phyloP scores from a whole-genome alignment of 1,284 basidiomycete species.

The Spongispora temasekensis region DNA sequence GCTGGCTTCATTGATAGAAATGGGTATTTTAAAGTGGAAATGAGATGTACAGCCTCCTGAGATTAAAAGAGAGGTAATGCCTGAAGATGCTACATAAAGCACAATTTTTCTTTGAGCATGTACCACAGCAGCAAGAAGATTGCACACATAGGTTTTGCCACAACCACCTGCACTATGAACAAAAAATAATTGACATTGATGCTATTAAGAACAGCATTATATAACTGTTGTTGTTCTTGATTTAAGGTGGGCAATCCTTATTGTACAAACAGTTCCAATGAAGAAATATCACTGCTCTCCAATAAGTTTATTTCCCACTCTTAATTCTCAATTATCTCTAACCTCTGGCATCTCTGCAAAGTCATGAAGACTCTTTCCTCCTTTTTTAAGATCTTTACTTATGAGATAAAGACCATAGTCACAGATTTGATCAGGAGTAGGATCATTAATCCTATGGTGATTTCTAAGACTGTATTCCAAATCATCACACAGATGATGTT shows the following conservation, averaged over 20 bases:
- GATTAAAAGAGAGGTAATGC: too few species aligned
- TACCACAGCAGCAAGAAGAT: too few species aligned
- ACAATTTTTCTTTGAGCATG: too few species aligned
- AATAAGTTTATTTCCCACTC: not conserved
- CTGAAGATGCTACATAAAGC: too few species aligned
- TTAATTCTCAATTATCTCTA: not conserved
- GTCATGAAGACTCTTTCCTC: not conserved
- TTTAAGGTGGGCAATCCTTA: too few species aligned
- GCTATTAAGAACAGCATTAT: not conserved
- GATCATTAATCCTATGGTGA: not conserved
- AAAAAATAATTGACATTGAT: too few species aligned
- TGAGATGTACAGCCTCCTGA: too few species aligned
- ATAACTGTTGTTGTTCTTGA: not conserved
- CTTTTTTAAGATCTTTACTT: not conserved
- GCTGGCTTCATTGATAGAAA: too few species aligned
- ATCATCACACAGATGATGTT: not conserved
- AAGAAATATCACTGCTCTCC: not conserved
- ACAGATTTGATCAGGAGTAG: not conserved
- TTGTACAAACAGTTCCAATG: not conserved
- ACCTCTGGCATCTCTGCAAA: not conserved
- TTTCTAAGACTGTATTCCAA: not conserved
- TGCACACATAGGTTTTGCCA: too few species aligned
- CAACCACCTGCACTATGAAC: too few species aligned
- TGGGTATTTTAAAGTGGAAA: too few species aligned
- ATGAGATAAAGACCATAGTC: not conserved